Base-by-base conservation (phyloP, 257 asterid genomes). In the Oldenlandia corymbosa region DNA sequence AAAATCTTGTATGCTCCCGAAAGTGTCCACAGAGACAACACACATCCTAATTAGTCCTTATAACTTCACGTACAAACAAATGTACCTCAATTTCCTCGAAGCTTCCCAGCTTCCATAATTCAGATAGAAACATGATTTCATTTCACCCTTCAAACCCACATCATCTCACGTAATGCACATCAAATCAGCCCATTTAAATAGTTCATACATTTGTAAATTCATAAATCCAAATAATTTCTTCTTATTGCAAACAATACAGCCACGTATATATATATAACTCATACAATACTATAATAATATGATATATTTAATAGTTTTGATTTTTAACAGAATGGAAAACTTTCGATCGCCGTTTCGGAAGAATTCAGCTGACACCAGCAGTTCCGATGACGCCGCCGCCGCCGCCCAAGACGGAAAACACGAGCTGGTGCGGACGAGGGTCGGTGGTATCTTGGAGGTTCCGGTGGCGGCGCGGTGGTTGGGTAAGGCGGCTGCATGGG, bases 311-410 rank as follows among this genome's bases (percentile, higher is more conserved):
- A 8, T 43, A 2, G 37, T 60, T 43, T 60, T 43, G 27, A 42
- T 26, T 39, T 53, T 65, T 10, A 21, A 17, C 3, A 30, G 55
- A 57, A 32, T 67, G 80, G 39, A 32, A 12, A 30, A 60, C 18
- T 54, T 64, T 32, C 42, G 60, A 23, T 43, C 51, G 3, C 14
- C 68, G 20, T 30, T 57, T 16, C 50, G 65, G 16, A 59, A 58
- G 3, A 10, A 1, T 2, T 4, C 13, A 2, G 31, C 0, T n/a
- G 27, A 0, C 47, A 27, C 43, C 28, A 17, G 47, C 48, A 26
- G 11, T n/a, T 45, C 56, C 54, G 11, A 18, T 42, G 5, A 42
- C 28, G 20, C 37, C 7, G 9, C 39, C 6, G 39, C 39, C 6
- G 39, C 39, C 4, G 39, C 4, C 4, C 6, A 9, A 4, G 39